phyloP scores from a whole-genome alignment of 257 asterid genomes.

The Solanum boliviense region DNA sequence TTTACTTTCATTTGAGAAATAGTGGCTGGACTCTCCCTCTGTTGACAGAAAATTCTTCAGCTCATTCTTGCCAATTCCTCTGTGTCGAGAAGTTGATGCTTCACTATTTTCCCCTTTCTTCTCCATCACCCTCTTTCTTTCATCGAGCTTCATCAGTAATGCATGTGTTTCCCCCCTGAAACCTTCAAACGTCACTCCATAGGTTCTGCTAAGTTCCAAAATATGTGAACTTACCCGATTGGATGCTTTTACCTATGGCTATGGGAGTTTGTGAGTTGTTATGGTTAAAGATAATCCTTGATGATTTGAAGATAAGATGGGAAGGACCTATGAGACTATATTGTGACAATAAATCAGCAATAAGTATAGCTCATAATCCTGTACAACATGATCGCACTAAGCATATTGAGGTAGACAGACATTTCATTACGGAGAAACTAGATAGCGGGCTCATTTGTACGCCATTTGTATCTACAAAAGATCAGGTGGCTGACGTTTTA shows the following conservation, averaged over 20 bases:
- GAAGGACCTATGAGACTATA: no score
- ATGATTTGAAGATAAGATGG: no score
- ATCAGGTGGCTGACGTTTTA: no score
- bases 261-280: no score
- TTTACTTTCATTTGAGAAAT: neutral
- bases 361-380: no score
- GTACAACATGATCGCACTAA: no score
- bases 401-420: no score
- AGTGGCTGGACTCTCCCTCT: neutral
- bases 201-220: neutral
- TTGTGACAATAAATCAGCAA: no score
- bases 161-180: neutral
- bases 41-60: neutral
- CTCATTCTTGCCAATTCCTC: neutral
- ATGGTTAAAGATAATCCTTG: no score
- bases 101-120: neutral
- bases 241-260: neutral
- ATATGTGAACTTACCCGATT: neutral
- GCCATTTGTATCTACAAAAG: no score
- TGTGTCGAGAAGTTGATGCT: neutral
- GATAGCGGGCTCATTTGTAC: no score
- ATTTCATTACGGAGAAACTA: no score
- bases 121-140: neutral
- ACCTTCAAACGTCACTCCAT: neutral
- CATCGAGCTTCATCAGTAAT: neutral